These are phyloP conservation scores for Lipomyces mesembrius DNA, from an alignment of 805 yeast species.

Conservation along the genomic window DNA sequence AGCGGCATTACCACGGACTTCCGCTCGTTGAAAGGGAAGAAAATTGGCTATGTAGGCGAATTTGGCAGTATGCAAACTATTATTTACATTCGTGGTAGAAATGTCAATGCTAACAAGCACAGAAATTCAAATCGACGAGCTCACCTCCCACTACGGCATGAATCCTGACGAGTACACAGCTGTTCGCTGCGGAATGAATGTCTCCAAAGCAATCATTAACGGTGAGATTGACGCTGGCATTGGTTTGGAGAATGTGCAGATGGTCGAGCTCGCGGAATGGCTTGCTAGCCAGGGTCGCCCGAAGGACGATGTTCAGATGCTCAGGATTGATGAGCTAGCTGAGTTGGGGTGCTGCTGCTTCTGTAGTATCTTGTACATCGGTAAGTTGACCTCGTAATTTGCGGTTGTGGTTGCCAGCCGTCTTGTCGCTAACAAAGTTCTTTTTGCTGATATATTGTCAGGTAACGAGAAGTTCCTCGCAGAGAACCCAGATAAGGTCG, in stretches of 20 bases:
- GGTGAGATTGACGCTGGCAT: slow-evolving; percentile 63
- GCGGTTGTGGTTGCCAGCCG: too few relatives aligned
- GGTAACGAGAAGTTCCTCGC: slow-evolving; percentile 55
- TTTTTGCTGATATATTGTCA: background rate
- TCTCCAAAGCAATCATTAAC: slow-evolving; percentile 59
- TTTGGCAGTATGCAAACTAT: slow-evolving; percentile 50
- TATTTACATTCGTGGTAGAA: background rate
- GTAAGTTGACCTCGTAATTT: slow-evolving; percentile 15
- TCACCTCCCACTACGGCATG: slow-evolving; percentile 61
- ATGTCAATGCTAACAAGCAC: background rate
- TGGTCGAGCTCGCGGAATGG: slow-evolving; percentile 60
- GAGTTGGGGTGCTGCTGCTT: slow-evolving; percentile 64
- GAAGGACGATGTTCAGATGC: slow-evolving; percentile 56
- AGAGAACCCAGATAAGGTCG: slow-evolving; percentile 54
- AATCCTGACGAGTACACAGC: slow-evolving; percentile 61
- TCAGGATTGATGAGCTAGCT: slow-evolving; percentile 60
- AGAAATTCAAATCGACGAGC: slow-evolving; percentile 59
- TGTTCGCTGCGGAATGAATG: slow-evolving; percentile 64
- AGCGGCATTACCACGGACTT: slow-evolving; percentile 59
- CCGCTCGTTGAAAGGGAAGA: slow-evolving; percentile 57
- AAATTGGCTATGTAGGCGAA: slow-evolving; percentile 63
- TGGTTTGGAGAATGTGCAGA: slow-evolving; percentile 64
- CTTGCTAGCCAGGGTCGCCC: slow-evolving; percentile 52
- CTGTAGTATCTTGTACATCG: slow-evolving; percentile 60
- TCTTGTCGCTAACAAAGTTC: background rate